These are phyloP conservation scores for Epithele typhae DNA, from an alignment of 768 basidiomycete species.

Conservation along the genomic window DNA sequence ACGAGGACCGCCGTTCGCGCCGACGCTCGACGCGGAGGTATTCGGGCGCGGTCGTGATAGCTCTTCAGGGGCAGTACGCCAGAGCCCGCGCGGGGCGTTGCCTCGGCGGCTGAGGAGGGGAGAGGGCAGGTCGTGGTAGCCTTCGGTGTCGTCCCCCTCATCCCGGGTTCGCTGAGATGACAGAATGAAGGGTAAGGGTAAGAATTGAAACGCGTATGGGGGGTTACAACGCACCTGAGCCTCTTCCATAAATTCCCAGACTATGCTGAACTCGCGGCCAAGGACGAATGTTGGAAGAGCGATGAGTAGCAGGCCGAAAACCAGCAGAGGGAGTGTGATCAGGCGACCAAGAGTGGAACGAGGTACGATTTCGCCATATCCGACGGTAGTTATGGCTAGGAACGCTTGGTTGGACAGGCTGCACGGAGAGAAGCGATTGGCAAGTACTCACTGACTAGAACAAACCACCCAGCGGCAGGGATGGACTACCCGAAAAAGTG, in stretches of 20 bases:
- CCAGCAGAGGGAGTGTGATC: conserved; percentile 79
- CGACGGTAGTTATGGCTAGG: conserved; percentile 81
- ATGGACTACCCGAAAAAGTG: conserved; percentile 45
- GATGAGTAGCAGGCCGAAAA: conserved; percentile 84
- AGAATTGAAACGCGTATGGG: neutral
- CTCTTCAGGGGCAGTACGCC: conserved; percentile 13
- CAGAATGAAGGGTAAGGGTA: neutral
- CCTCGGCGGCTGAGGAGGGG: conserved; percentile 13
- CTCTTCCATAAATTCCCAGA: conserved; percentile 79
- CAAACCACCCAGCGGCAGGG: conserved; percentile 78
- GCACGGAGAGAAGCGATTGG: neutral
- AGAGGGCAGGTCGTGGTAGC: conserved; percentile 12
- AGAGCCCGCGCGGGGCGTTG: conserved; percentile 6
- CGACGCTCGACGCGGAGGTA: no score
- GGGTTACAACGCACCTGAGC: conserved; percentile 33
- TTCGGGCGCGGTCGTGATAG: conserved; percentile 3
- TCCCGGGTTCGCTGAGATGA: conserved; percentile 7
- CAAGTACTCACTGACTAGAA: conserved; percentile 66
- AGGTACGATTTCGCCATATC: conserved; percentile 90
- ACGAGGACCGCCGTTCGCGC: no score
- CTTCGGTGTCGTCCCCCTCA: conserved; percentile 7
- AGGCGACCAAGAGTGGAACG: conserved; percentile 84
- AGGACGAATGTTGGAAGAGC: conserved; percentile 91
- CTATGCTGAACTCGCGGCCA: conserved; percentile 84
- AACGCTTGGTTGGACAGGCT: neutral